These are phyloP conservation scores for Fragaria nilgerrensis DNA, from an alignment of 306 rosid genomes.

Conservation along the genomic window DNA sequence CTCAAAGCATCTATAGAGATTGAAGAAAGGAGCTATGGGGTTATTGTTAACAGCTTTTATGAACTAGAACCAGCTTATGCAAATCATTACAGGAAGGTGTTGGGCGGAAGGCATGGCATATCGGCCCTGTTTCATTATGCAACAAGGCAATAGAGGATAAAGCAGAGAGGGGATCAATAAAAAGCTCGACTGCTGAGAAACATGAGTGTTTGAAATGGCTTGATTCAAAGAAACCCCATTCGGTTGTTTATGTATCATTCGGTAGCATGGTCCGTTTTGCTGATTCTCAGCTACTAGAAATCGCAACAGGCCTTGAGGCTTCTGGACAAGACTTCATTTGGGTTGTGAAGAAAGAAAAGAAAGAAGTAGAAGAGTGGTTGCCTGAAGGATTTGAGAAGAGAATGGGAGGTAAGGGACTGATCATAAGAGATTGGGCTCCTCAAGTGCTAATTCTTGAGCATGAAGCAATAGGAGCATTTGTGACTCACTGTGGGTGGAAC, in stretches of 20 bases:
- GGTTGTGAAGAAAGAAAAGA: slow-evolving; percentile 22
- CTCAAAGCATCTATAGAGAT: slow-evolving; percentile 13
- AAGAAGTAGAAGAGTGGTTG: slow-evolving; percentile 25
- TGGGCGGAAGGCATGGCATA: slow-evolving; percentile 58
- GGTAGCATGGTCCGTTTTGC: slow-evolving; percentile 24
- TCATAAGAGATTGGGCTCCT: slow-evolving; percentile 52
- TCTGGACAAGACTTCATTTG: too few species aligned
- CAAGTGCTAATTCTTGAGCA: slow-evolving; percentile 39
- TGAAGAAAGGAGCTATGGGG: slow-evolving; percentile 44
- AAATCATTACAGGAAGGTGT: slow-evolving; percentile 38
- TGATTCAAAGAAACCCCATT: slow-evolving; percentile 18
- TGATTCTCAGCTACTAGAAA: slow-evolving; percentile 40
- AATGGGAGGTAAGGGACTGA: slow-evolving; percentile 34
- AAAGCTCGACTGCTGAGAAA: slow-evolving; percentile 30
- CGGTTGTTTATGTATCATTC: slow-evolving; percentile 50
- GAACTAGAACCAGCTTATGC: slow-evolving; percentile 51
- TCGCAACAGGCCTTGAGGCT: slow-evolving; percentile 52
- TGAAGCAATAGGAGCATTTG: slow-evolving; percentile 35
- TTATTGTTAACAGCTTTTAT: slow-evolving; percentile 50
- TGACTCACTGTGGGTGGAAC: slow-evolving; percentile 27
- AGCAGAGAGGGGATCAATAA: slow-evolving; percentile 32
- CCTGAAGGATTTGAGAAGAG: slow-evolving; percentile 29
- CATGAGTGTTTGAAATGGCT: slow-evolving; percentile 29
- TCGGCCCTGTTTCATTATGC: slow-evolving; percentile 48
- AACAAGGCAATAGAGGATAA: slow-evolving; percentile 29